Conservation (phyloP, 2,329 filamentous ascomycete genomes). For the Hypoxylon rubiginosum region DNA sequence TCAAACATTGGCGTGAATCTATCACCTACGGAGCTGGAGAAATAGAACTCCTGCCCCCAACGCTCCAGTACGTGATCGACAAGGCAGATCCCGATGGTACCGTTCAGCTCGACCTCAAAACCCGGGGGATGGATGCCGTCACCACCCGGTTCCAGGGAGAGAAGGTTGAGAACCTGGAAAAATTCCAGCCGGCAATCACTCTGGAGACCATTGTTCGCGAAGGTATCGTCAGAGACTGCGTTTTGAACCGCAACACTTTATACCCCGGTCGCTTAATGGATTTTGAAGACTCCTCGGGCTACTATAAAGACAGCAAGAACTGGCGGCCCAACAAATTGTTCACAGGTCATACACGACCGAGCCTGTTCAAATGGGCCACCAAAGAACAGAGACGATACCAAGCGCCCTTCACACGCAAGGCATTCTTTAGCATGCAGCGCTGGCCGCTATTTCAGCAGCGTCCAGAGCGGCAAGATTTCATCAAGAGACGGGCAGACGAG, state of each 20-base stretch:
- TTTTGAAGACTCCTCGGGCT: conserved; percentile 42
- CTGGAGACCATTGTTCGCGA: conserved; percentile 53
- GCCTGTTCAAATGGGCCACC: conserved; percentile 52
- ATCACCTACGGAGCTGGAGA: conserved; percentile 42
- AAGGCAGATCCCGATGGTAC: conserved; percentile 50
- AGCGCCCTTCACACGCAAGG: conserved; percentile 48
- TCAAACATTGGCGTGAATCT: conserved; percentile 40
- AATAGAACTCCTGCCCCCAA: conserved; percentile 42
- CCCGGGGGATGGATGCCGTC: conserved; percentile 3
- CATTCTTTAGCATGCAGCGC: conserved; percentile 62
- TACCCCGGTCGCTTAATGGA: conserved; percentile 54
- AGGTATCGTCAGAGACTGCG: conserved; percentile 60
- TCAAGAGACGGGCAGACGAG: conserved; percentile 51
- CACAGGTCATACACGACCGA: conserved; percentile 43
- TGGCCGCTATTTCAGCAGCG: conserved; percentile 62
- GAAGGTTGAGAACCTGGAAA: background rate
- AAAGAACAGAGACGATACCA: conserved; percentile 49
- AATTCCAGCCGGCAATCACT: background rate
- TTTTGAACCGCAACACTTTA: conserved; percentile 59
- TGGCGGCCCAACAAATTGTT: conserved; percentile 32
- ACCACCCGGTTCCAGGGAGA: no score
- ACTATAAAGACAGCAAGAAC: conserved; percentile 7
- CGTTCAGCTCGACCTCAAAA: conserved; percentile 29
- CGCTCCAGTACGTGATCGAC: conserved; percentile 50
- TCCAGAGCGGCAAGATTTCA: conserved; percentile 47